These are phyloP conservation scores for Syzygium malaccense DNA, from an alignment of 441 rosid species.

Conservation along the genomic window DNA sequence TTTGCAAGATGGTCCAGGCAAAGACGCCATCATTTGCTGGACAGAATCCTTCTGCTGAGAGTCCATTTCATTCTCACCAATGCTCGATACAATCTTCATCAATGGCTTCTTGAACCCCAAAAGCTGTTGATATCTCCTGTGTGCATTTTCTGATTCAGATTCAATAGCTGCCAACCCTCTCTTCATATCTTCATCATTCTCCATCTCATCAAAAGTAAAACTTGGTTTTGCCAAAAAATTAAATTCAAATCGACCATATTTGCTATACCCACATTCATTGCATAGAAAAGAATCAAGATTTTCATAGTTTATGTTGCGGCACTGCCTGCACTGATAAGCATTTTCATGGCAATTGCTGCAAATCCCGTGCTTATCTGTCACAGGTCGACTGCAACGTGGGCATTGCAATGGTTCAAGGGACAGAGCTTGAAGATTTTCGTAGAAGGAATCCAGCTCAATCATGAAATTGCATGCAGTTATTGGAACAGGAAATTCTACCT, in stretches of 20 bases:
- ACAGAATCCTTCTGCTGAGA: slow-evolving; percentile 99
- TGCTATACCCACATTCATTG: slow-evolving; percentile 99
- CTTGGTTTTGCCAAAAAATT: slow-evolving; percentile 99
- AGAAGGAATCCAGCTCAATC: slow-evolving; percentile 99
- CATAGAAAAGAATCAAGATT: slow-evolving; percentile 99
- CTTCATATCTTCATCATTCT: slow-evolving; percentile 99
- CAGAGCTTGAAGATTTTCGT: slow-evolving; percentile 99
- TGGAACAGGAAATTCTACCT: slow-evolving; percentile 99
- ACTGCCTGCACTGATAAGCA: slow-evolving; percentile 99
- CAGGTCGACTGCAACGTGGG: slow-evolving; percentile 99
- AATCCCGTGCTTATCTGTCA: slow-evolving; percentile 98
- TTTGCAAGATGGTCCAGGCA: slow-evolving; percentile 99
- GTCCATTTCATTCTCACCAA: slow-evolving; percentile 99
- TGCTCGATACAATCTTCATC: slow-evolving; percentile 97
- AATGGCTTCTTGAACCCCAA: slow-evolving; percentile 99
- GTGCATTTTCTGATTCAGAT: slow-evolving; percentile 99
- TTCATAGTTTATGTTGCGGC: slow-evolving; percentile 99
- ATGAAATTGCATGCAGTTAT: slow-evolving; percentile 99
- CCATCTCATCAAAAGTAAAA: slow-evolving; percentile 98
- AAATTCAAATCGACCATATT: slow-evolving; percentile 99
- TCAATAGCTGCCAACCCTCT: slow-evolving; percentile 98
- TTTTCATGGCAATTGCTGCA: slow-evolving; percentile 99
- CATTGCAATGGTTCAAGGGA: slow-evolving; percentile 99
- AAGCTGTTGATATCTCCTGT: slow-evolving; percentile 99
- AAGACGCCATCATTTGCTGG: slow-evolving; percentile 99